A percentile compares a stretch with the other conserved stretches of the same genome.
phyloP scores from a whole-genome alignment of 345 rosid species.

The Tarenaya hassleriana region DNA sequence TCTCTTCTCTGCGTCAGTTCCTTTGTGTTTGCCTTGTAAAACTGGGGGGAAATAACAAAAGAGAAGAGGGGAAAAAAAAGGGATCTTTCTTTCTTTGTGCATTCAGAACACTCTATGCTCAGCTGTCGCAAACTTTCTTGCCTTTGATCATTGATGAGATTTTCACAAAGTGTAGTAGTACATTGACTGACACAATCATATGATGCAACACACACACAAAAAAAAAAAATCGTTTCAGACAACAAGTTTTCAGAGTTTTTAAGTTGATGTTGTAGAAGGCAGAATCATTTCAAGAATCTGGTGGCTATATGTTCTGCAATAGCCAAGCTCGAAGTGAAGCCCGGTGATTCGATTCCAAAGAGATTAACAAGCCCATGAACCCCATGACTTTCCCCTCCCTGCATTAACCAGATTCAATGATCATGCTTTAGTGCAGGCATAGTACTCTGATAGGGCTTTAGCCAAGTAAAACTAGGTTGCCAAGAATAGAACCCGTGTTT shows the following conservation, averaged over 20 bases:
- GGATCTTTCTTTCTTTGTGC: too few relatives aligned
- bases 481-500: too few relatives aligned
- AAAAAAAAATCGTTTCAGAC: neutral
- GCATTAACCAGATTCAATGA: constrained; percentile 12
- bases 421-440: too few relatives aligned
- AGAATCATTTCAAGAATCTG: constrained; percentile 36
- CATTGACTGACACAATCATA: too few relatives aligned
- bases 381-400: constrained; percentile 83
- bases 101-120: too few relatives aligned
- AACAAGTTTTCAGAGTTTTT: constrained; percentile 5
- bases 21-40: constrained; percentile 13
- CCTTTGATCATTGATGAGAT: too few relatives aligned
- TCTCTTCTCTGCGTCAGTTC: neutral
- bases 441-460: too few relatives aligned
- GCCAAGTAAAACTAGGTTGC: too few relatives aligned
- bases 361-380: constrained; percentile 83
- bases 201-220: too few relatives aligned
- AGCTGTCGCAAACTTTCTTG: too few relatives aligned
- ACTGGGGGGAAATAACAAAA: constrained; percentile 14
- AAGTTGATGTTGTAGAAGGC: neutral
- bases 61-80: too few relatives aligned
- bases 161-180: too few relatives aligned
- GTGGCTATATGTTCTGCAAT: constrained; percentile 71
- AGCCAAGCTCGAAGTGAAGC: constrained; percentile 88
- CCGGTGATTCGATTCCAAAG: constrained; percentile 93